phyloP scores from a whole-genome alignment of 345 rosid genomes.

The Citrus cavaleriei region DNA sequence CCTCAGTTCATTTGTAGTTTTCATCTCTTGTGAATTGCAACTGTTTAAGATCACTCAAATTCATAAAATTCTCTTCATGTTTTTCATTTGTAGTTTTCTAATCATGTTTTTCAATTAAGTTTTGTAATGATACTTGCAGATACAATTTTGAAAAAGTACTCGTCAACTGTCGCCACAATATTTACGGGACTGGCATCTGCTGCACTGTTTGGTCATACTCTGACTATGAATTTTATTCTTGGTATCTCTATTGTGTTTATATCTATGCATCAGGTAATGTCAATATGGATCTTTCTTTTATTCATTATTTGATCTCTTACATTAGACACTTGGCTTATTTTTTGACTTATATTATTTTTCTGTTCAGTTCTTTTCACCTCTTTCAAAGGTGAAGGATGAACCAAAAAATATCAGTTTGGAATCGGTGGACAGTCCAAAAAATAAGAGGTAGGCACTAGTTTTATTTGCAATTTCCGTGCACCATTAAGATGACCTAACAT shows the following conservation, averaged over 20 bases:
- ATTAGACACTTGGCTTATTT: background rate
- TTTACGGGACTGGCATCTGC: slow-evolving; percentile 42
- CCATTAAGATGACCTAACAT: background rate
- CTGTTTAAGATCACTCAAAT: background rate
- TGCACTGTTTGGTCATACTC: slow-evolving; percentile 31
- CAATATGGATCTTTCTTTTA: background rate
- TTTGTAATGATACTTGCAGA: slow-evolving; percentile 19
- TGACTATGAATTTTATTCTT: slow-evolving; percentile 31
- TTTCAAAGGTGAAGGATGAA: slow-evolving; percentile 31
- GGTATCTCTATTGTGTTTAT: slow-evolving; percentile 42
- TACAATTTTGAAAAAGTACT: slow-evolving; percentile 43
- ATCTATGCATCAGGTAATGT: slow-evolving; percentile 41
- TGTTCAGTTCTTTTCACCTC: slow-evolving; percentile 37
- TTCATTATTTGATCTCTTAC: background rate
- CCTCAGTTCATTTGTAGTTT: background rate
- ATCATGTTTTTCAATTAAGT: background rate
- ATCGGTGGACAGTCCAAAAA: slow-evolving; percentile 4
- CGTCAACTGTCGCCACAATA: slow-evolving; percentile 39
- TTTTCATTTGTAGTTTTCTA: too few relatives aligned
- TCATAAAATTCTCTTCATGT: too few relatives aligned
- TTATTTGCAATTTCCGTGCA: background rate
- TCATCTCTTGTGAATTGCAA: background rate
- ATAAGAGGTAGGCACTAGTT: slow-evolving; percentile 10
- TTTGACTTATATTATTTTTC: background rate
- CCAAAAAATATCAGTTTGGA: slow-evolving; percentile 15